Percentiles rank a stretch among this genome's conserved stretches.
These are phyloP conservation scores for Ganoderma boninense DNA, from an alignment of 1,284 basidiomycete species.

Conservation along the genomic window DNA sequence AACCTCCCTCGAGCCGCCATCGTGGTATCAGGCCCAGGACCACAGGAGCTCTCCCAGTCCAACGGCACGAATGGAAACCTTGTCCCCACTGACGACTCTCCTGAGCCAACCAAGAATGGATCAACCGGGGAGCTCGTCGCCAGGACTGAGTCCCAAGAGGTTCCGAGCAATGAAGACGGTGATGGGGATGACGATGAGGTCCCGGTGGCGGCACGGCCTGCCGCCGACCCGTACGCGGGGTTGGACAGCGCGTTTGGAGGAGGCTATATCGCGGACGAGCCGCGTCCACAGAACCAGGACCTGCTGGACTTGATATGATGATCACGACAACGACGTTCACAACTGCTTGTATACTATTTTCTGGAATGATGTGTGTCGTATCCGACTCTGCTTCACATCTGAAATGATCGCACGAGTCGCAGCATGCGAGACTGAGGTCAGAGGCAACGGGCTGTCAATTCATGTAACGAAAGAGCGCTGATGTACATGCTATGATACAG, in stretches of 20 bases:
- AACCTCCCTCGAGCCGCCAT: slow-evolving; percentile 58
- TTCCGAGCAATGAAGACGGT: slow-evolving; percentile 44
- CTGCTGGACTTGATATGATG: slow-evolving; percentile 32
- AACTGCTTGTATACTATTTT: slow-evolving; percentile 30
- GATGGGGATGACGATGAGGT: slow-evolving; percentile 42
- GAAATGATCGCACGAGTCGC: neutral
- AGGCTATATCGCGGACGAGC: slow-evolving; percentile 69
- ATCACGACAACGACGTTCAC: slow-evolving; percentile 8
- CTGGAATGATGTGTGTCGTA: slow-evolving; percentile 22
- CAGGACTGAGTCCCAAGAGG: slow-evolving; percentile 36
- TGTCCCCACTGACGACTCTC: slow-evolving; percentile 18
- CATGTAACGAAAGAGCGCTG: neutral
- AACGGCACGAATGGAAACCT: slow-evolving; percentile 19
- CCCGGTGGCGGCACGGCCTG: slow-evolving; percentile 32
- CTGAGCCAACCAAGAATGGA: slow-evolving; percentile 18
- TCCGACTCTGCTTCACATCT: neutral
- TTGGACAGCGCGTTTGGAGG: slow-evolving; percentile 73
- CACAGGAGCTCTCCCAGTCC: slow-evolving; percentile 52
- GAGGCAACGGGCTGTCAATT: neutral
- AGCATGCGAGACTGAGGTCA: neutral
- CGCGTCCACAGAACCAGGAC: slow-evolving; percentile 56
- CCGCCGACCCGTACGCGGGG: slow-evolving; percentile 77
- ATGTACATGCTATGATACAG: neutral
- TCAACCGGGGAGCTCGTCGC: slow-evolving; percentile 28
- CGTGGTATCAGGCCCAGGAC: slow-evolving; percentile 71